Conservation (phyloP, 1,284 basidiomycete species). For the Afroboletus lepidellus region DNA sequence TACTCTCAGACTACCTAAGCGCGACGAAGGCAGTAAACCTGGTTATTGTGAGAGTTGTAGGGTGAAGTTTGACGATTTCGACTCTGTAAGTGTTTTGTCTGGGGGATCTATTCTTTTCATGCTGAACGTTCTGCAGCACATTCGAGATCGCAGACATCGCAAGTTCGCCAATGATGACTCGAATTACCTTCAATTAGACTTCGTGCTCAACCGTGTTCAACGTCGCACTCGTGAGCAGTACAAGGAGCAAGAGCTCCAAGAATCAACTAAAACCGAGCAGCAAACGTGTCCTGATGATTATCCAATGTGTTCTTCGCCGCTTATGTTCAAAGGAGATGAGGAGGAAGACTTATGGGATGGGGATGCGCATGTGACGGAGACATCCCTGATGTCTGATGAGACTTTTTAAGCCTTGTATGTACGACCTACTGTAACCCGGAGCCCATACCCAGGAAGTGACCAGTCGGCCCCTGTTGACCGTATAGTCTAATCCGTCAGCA, state of each 20-base stretch:
- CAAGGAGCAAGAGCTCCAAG: conserved; percentile 24
- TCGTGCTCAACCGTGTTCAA: conserved; percentile 70
- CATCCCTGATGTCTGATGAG: conserved; percentile 20
- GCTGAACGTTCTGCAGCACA: conserved; percentile 58
- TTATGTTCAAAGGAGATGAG: conserved; percentile 6
- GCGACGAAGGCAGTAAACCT: conserved; percentile 85
- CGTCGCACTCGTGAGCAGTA: conserved; percentile 59
- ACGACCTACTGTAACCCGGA: conserved; percentile 19
- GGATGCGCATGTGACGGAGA: conserved; percentile 25
- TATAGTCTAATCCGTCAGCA: too few relatives aligned
- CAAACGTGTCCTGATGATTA: conserved; percentile 27
- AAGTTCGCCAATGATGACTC: conserved; percentile 81
- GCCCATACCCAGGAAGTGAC: conserved; percentile 3
- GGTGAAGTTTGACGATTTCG: conserved; percentile 87
- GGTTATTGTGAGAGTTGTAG: conserved; percentile 99
- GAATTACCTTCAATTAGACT: conserved; percentile 86
- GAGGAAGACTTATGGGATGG: conserved; percentile 27
- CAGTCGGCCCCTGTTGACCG: too few relatives aligned
- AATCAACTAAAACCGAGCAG: conserved; percentile 8
- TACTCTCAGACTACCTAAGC: conserved; percentile 67
- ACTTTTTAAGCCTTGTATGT: conserved; percentile 7
- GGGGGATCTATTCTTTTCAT: neutral
- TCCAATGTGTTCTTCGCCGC: conserved; percentile 29
- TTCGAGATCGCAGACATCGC: conserved; percentile 73
- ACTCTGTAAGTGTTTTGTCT: conserved; percentile 52